These are phyloP conservation scores for Pythium phragmiticola DNA, from an alignment of 352 stramenopile genomes.

Conservation along the genomic window DNA sequence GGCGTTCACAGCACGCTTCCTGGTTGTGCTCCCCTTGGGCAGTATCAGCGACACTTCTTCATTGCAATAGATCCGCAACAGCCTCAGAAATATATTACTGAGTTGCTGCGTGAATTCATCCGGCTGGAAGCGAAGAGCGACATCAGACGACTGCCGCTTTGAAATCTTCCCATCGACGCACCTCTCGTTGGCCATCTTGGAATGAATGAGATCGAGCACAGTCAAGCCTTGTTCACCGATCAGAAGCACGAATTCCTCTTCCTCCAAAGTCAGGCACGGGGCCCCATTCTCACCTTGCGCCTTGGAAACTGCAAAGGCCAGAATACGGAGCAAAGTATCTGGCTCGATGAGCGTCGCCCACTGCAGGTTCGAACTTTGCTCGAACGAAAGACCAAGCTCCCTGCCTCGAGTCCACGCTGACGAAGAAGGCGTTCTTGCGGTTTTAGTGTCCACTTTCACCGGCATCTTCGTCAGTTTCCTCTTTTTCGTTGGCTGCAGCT, in stretches of 20 bases:
- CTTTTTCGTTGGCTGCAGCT: conserved; percentile 15
- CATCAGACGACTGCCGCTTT: conserved; percentile 17
- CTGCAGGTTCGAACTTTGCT: conserved; percentile 9
- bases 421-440: not conserved
- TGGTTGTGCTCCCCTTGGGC: conserved; percentile 3
- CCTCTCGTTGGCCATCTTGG: conserved; percentile 21
- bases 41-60: conserved; percentile 17
- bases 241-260: conserved; percentile 21
- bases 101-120: conserved; percentile 21
- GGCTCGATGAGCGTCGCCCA: conserved; percentile 22
- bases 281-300: not conserved
- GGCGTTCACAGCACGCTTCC: not conserved
- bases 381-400: conserved; percentile 2
- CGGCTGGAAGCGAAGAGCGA: conserved; percentile 14
- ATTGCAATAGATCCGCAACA: conserved; percentile 11
- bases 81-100: conserved; percentile 8
- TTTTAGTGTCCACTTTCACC: conserved; percentile 1
- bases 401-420: not conserved
- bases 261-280: conserved; percentile 6
- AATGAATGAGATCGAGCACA: conserved; percentile 31
- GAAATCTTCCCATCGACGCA: not conserved
- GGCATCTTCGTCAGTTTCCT: conserved; percentile 9
- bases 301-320: conserved; percentile 11
- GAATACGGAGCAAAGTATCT: conserved; percentile 15
- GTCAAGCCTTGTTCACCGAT: conserved; percentile 28